phyloP scores from a whole-genome alignment of 192 early-diverging fungal species.

The Coemansia sp. region DNA sequence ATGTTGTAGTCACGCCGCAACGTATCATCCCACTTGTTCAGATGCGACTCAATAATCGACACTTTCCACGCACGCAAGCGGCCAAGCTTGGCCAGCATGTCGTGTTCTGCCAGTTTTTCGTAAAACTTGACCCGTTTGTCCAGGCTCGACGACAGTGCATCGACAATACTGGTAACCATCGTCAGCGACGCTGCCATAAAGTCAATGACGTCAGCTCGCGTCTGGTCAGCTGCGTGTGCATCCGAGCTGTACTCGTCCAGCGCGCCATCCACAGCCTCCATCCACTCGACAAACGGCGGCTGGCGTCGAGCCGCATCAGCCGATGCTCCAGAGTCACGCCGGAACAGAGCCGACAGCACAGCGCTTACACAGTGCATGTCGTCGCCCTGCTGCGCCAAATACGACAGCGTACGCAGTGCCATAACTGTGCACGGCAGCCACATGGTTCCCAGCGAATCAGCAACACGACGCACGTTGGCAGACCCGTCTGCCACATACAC shows the following conservation, averaged over 20 bases:
- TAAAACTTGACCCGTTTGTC: constrained; percentile 38
- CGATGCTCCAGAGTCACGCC: constrained; percentile 12
- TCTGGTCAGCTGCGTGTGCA: not conserved
- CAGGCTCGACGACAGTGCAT: constrained; percentile 22
- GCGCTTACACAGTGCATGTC: constrained; percentile 13
- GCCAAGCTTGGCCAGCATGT: constrained; percentile 34
- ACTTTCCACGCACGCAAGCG: constrained; percentile 22
- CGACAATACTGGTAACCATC: constrained; percentile 22
- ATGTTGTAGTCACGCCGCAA: constrained; percentile 50
- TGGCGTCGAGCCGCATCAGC: constrained; percentile 13
- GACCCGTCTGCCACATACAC: constrained; percentile 15
- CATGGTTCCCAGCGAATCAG: constrained; percentile 37
- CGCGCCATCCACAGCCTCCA: constrained; percentile 40
- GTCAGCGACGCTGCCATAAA: constrained; percentile 29
- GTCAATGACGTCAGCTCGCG: constrained; percentile 21
- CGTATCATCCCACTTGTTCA: constrained; percentile 41
- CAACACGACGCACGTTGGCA: constrained; percentile 20
- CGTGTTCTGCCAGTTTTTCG: constrained; percentile 29
- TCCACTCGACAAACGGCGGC: constrained; percentile 47
- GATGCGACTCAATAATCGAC: constrained; percentile 24
- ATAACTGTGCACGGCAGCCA: constrained; percentile 40
- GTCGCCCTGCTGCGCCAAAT: constrained; percentile 25
- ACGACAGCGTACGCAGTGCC: constrained; percentile 35
- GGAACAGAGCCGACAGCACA: constrained; percentile 32
- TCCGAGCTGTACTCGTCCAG: constrained; percentile 19